A percentile compares a stretch with the other conserved stretches of the same genome.
Evolutionary conservation across 345 rosid genomes (phyloP).

Genomic region (Mercurialis annua): DNA sequence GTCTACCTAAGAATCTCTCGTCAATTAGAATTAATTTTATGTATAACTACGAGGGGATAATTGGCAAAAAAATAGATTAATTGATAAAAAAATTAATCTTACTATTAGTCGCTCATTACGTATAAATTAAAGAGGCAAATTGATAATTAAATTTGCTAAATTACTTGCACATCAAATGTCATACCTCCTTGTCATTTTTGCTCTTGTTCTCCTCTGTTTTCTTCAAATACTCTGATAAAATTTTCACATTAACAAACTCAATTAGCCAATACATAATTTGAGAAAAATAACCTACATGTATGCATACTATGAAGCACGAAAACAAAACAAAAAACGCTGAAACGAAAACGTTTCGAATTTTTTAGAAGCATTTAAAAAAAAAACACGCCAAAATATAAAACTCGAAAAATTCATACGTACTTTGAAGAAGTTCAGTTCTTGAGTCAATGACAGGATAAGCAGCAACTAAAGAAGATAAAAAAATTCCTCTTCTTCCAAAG

Average conservation of each 20-base stretch:
- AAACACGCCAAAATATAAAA: background rate
- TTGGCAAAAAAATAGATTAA: too few species aligned
- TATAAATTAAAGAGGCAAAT: too few species aligned
- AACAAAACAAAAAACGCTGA: too few species aligned
- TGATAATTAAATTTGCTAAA: too few species aligned
- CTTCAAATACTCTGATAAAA: constrained; percentile 61
- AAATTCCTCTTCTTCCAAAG: constrained; percentile 52
- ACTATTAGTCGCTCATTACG: too few species aligned
- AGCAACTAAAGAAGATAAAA: constrained; percentile 48
- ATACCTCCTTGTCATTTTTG: constrained; percentile 87
- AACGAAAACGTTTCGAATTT: too few species aligned
- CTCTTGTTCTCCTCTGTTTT: constrained; percentile 77
- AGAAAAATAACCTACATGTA: background rate
- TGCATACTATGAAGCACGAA: background rate
- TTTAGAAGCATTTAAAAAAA: background rate
- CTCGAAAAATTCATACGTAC: constrained; percentile 24
- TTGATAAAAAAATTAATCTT: too few species aligned
- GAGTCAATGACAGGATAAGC: constrained; percentile 49
- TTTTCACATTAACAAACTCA: background rate
- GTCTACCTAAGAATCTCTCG: too few species aligned
- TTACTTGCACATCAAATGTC: background rate
- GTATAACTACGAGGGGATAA: too few species aligned
- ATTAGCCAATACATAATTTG: background rate
- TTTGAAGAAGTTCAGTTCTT: constrained; percentile 58
- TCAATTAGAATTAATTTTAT: too few species aligned